These are phyloP conservation scores for Urochloa ruziziensis DNA, from an alignment of 176 grass and related monocot species.

Conservation along the genomic window DNA sequence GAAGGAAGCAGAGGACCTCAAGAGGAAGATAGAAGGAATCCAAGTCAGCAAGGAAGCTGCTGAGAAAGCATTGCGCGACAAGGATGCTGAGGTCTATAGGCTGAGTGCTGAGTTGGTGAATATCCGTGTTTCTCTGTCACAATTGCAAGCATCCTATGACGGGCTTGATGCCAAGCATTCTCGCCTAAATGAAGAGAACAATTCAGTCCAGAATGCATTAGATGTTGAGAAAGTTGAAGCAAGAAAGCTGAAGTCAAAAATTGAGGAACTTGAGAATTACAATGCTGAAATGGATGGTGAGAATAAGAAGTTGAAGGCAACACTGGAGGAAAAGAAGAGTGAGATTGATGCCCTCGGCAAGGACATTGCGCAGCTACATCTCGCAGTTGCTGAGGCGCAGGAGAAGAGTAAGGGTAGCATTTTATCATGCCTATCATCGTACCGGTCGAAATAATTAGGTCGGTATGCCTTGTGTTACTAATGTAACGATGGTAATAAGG, in stretches of 20 bases:
- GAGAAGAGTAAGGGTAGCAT: conserved; percentile 20
- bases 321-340: conserved; percentile 3
- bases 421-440: not conserved
- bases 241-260: not conserved
- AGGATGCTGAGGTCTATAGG: conserved; percentile 15
- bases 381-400: conserved; percentile 7
- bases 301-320: not conserved
- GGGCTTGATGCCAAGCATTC: not conserved
- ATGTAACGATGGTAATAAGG: no score
- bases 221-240: conserved; percentile 14
- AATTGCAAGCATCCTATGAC: conserved; percentile 22
- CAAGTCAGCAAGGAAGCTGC: conserved; percentile 14
- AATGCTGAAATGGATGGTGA: conserved; percentile 19
- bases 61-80: not conserved
- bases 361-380: conserved; percentile 22
- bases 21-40: not conserved
- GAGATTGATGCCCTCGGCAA: conserved; percentile 24
- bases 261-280: conserved; percentile 30
- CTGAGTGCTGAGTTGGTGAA: conserved; percentile 6
- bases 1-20: not conserved
- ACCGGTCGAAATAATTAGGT: not conserved
- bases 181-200: conserved; percentile 30
- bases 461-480: not conserved
- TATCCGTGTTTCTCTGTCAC: not conserved
- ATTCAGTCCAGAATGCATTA: conserved; percentile 11